These are phyloP conservation scores for Mycena indigotica DNA, from an alignment of 768 basidiomycete species.

Conservation along the genomic window DNA sequence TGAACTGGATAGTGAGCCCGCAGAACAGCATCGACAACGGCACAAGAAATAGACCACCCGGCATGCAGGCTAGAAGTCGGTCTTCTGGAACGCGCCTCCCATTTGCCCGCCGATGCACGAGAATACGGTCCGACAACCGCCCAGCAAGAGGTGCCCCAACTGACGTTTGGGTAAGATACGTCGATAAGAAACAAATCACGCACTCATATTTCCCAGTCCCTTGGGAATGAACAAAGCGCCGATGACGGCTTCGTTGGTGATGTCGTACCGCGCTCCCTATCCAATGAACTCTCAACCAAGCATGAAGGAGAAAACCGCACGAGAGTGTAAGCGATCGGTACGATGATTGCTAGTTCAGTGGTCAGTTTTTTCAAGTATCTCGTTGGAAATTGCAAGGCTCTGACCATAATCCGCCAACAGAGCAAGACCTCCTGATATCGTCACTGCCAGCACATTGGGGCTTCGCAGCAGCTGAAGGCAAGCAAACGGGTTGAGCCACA, in stretches of 20 bases:
- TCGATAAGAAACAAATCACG: not conserved
- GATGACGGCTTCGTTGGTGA: constrained; percentile 42
- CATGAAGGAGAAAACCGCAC: constrained; percentile 31
- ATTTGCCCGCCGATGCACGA: constrained; percentile 52
- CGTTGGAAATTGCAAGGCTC: constrained; percentile 18
- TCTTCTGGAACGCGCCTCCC: constrained; percentile 69
- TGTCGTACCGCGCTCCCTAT: constrained; percentile 46
- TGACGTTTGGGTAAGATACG: constrained; percentile 24
- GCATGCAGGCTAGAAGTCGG: constrained; percentile 55
- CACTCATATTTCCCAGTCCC: constrained; percentile 46
- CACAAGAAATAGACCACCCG: constrained; percentile 48
- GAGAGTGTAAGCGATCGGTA: constrained; percentile 54
- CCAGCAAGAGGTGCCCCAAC: constrained; percentile 66
- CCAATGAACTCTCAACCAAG: not conserved
- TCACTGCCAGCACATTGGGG: constrained; percentile 43
- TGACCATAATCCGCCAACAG: constrained; percentile 36
- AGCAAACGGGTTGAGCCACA: constrained; percentile 48
- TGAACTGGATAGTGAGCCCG: constrained; percentile 54
- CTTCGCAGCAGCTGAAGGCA: constrained; percentile 42
- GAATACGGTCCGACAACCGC: constrained; percentile 54
- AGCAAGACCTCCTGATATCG: constrained; percentile 13
- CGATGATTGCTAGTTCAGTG: constrained; percentile 36
- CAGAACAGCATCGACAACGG: constrained; percentile 54
- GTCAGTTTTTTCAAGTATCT: not conserved
- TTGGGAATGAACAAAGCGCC: constrained; percentile 46